phyloP scores from a whole-genome alignment of 2,329 filamentous ascomycete genomes.

The Aulographum hederae region DNA sequence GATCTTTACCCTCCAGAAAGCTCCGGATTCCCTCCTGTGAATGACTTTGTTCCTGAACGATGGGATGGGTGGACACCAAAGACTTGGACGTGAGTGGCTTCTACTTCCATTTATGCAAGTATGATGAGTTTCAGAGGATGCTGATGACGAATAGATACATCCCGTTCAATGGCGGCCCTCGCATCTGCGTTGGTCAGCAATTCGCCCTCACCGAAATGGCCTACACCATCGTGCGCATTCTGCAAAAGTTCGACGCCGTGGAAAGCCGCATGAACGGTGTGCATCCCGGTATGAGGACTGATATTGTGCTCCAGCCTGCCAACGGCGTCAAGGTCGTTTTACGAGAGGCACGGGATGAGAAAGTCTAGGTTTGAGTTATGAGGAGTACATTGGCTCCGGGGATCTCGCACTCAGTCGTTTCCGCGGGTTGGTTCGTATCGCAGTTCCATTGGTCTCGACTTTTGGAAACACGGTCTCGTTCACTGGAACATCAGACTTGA shows the following conservation, averaged over 20 bases:
- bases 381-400: no score
- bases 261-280: conserved; percentile 18
- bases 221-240: conserved; percentile 26
- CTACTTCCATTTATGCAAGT: no score
- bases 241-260: conserved; percentile 25
- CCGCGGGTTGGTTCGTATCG: no score
- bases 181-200: conserved; percentile 33
- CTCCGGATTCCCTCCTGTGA: conserved; percentile 20
- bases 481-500: no score
- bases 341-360: conserved; percentile 7
- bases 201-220: conserved; percentile 32
- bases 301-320: conserved; percentile 30
- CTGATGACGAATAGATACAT: conserved; percentile 15
- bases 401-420: no score
- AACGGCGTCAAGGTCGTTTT: conserved; percentile 22
- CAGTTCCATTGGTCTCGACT: no score
- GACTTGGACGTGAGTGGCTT: conserved; percentile 21
- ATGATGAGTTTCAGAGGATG: no score
- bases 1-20: conserved; percentile 27
- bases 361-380: no score
- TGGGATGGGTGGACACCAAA: conserved; percentile 32
- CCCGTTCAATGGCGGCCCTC: conserved; percentile 28
- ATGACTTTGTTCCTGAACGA: conserved; percentile 27
- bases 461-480: no score
- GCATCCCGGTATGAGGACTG: conserved; percentile 21